Evolutionary conservation across 2,329 filamentous ascomycete species (phyloP).

Genomic region (Dothidotthia symphoricarpi): DNA sequence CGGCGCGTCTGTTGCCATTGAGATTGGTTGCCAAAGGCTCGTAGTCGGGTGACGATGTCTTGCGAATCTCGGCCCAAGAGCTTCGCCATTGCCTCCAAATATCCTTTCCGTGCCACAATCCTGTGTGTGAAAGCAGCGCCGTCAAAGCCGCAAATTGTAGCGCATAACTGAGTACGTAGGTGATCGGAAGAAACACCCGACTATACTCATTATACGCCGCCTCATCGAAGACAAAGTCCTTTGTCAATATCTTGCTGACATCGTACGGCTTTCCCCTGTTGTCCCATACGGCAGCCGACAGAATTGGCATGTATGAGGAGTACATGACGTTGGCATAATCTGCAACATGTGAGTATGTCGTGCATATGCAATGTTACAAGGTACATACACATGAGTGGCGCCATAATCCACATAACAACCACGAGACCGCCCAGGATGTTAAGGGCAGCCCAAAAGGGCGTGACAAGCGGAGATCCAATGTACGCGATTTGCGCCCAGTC

Average conservation of each 20-base stretch:
- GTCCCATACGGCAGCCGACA: constrained; percentile 82
- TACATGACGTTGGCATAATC: constrained; percentile 77
- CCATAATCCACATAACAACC: constrained; percentile 80
- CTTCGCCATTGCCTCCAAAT: constrained; percentile 74
- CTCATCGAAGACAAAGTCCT: constrained; percentile 74
- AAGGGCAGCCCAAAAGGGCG: constrained; percentile 82
- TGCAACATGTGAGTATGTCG: constrained; percentile 18
- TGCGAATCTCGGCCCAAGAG: constrained; percentile 63
- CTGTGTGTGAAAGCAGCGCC: constrained; percentile 75
- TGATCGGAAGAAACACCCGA: constrained; percentile 80
- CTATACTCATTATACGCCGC: constrained; percentile 78
- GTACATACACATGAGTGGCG: constrained; percentile 65
- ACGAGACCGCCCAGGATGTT: constrained; percentile 80
- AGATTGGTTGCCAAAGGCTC: constrained; percentile 31
- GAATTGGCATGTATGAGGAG: constrained; percentile 81
- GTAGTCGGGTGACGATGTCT: constrained; percentile 30
- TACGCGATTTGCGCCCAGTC: constrained; percentile 90
- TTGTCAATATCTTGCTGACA: constrained; percentile 74
- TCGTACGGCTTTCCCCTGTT: constrained; percentile 78
- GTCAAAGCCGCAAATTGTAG: constrained; percentile 82
- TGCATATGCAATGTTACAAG: background rate
- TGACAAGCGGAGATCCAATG: constrained; percentile 79
- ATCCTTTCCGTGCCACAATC: constrained; percentile 80
- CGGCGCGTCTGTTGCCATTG: constrained; percentile 36
- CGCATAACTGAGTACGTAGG: constrained; percentile 82